Percentiles rank a stretch among this genome's conserved stretches.
phyloP scores from a whole-genome alignment of 2,329 filamentous ascomycete genomes.

The Colletotrichum sp. region DNA sequence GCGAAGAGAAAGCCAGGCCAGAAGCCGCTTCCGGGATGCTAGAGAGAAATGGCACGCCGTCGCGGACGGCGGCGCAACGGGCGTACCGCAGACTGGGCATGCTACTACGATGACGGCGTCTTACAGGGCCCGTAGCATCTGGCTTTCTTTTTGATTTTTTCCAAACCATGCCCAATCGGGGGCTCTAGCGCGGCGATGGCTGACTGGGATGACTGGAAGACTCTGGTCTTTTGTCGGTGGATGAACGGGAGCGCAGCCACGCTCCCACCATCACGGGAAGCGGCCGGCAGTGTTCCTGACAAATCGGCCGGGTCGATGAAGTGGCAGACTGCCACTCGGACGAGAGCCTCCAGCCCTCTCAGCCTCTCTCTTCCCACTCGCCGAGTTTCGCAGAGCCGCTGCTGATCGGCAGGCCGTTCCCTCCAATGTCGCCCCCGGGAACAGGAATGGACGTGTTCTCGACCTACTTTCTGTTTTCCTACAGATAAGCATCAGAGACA shows the following conservation, averaged over 20 bases:
- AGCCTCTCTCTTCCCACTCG: neutral
- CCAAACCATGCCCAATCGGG: conserved; percentile 8
- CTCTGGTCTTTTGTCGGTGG: neutral
- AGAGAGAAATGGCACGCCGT: neutral
- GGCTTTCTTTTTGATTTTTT: neutral
- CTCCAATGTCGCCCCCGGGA: neutral
- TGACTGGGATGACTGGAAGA: neutral
- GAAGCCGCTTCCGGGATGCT: conserved; percentile 16
- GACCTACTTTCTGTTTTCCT: neutral
- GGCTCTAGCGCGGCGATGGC: neutral
- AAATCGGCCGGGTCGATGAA: neutral
- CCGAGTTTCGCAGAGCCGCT: conserved; percentile 11
- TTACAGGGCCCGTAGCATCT: neutral
- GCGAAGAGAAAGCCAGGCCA: neutral
- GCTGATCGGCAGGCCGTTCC: conserved; percentile 8
- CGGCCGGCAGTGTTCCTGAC: neutral
- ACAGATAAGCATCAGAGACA: neutral
- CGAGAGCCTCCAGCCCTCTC: neutral
- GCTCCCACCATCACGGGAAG: neutral
- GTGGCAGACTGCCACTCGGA: conserved; percentile 1
- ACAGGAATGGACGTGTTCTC: conserved; percentile 1
- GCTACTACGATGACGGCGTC: conserved; percentile 10
- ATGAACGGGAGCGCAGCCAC: neutral
- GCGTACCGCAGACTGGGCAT: conserved; percentile 2
- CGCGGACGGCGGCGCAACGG: conserved; percentile 15